phyloP scores from a whole-genome alignment of 108 stramenopile genomes.

The Conticribra guillardii region DNA sequence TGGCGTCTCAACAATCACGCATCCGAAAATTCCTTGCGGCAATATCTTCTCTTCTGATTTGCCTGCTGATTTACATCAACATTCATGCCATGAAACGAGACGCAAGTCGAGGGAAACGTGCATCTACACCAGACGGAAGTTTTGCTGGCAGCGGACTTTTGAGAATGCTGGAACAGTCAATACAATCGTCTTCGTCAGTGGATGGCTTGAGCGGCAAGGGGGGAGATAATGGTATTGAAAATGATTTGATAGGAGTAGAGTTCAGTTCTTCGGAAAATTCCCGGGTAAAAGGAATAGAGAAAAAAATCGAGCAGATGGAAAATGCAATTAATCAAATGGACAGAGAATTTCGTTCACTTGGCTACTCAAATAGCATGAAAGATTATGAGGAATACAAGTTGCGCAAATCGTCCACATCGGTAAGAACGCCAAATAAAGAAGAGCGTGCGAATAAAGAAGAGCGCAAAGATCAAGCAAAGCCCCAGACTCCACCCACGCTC shows the following conservation, averaged over 20 bases:
- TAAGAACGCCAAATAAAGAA: not conserved
- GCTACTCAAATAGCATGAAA: not conserved
- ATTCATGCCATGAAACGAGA: constrained; percentile 16
- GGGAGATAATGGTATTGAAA: not conserved
- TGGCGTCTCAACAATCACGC: too few species aligned
- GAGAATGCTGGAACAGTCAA: constrained; percentile 26
- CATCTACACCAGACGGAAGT: not conserved
- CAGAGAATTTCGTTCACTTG: not conserved
- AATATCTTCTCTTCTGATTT: not conserved
- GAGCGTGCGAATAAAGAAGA: constrained; percentile 4
- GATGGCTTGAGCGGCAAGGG: not conserved
- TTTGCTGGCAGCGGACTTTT: constrained; percentile 9
- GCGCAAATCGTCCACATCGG: not conserved
- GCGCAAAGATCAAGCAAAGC: constrained; percentile 9
- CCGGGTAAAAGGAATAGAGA: constrained; percentile 6
- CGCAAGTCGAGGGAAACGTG: not conserved
- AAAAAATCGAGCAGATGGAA: constrained; percentile 3
- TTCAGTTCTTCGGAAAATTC: not conserved
- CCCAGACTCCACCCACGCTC: not conserved
- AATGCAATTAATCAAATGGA: constrained; percentile 2
- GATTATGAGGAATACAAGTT: not conserved
- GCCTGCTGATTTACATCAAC: constrained; percentile 15
- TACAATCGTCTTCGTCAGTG: not conserved
- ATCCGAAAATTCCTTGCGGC: too few species aligned
- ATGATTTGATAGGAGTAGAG: not conserved